These are phyloP conservation scores for Dianthus caryophyllus DNA, from an alignment of 148 eudicot genomes.

Conservation along the genomic window DNA sequence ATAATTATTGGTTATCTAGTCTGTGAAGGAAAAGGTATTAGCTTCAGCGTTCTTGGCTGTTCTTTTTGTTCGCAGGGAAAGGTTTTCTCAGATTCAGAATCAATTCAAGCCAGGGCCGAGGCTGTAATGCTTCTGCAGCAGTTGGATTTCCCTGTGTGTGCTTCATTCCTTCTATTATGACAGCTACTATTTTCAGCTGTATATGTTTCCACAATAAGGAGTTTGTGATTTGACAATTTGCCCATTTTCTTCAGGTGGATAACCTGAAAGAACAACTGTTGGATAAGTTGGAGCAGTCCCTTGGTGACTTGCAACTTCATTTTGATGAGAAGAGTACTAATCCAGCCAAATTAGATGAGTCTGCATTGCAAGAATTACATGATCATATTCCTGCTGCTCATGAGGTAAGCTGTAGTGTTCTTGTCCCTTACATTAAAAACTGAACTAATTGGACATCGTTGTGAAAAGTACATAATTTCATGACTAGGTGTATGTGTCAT, in stretches of 20 bases:
- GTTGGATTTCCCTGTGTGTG: constrained; percentile 89
- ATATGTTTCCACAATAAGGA: background rate
- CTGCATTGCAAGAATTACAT: constrained; percentile 33
- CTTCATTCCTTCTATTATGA: constrained; percentile 18
- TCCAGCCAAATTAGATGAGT: constrained; percentile 35
- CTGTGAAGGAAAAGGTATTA: background rate
- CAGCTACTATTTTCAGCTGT: constrained; percentile 1
- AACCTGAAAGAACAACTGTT: constrained; percentile 77
- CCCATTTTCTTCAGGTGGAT: constrained; percentile 71
- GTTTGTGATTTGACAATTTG: constrained; percentile 15
- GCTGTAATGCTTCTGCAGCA: constrained; percentile 98
- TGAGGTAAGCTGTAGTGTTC: constrained; percentile 50
- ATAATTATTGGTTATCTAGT: background rate
- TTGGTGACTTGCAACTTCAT: constrained; percentile 61
- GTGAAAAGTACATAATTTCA: background rate
- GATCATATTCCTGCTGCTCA: constrained; percentile 43
- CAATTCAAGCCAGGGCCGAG: constrained; percentile 97
- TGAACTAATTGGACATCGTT: background rate
- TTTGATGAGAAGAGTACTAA: constrained; percentile 32
- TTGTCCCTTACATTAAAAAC: background rate
- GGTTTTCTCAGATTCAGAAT: constrained; percentile 91
- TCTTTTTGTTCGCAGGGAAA: constrained; percentile 51
- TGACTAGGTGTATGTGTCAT: background rate
- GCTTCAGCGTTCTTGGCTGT: background rate
- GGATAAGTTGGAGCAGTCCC: constrained; percentile 84